A percentile compares a stretch with the other conserved stretches of the same genome.
These are phyloP conservation scores for Onygenales sp. DNA, from an alignment of 2,329 filamentous ascomycete species.

Conservation along the genomic window DNA sequence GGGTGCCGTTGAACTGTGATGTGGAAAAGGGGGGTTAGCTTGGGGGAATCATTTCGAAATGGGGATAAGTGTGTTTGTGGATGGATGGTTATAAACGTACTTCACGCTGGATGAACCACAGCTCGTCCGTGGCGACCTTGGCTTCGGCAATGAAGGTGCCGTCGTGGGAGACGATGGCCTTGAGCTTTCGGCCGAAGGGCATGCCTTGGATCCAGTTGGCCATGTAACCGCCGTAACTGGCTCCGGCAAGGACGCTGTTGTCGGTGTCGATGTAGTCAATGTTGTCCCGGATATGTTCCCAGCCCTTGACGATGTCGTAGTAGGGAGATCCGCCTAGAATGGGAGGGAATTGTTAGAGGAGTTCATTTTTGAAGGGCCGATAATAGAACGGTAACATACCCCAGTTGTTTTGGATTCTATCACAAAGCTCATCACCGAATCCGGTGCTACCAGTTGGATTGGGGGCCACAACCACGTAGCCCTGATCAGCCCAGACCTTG, in stretches of 20 bases:
- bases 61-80: background rate
- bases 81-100: slow-evolving; percentile 12
- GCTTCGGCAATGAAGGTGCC: slow-evolving; percentile 61
- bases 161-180: slow-evolving; percentile 80
- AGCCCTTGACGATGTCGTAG: slow-evolving; percentile 67
- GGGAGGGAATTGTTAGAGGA: background rate
- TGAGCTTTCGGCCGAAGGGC: slow-evolving; percentile 71
- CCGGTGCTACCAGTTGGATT: slow-evolving; percentile 79
- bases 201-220: slow-evolving; percentile 84
- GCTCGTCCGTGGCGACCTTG: slow-evolving; percentile 42
- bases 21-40: background rate
- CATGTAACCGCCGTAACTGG: slow-evolving; percentile 38
- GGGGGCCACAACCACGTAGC: slow-evolving; percentile 70
- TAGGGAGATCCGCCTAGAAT: slow-evolving; percentile 57
- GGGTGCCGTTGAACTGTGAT: slow-evolving; percentile 36
- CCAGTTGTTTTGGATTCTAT: slow-evolving; percentile 74
- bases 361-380: too few relatives aligned
- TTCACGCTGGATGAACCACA: slow-evolving; percentile 44
- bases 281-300: slow-evolving; percentile 54
- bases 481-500: slow-evolving; percentile 76
- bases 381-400: slow-evolving; percentile 33
- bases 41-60: background rate
- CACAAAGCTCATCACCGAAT: slow-evolving; percentile 67
- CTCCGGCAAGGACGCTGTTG: slow-evolving; percentile 31
- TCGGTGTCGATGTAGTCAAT: slow-evolving; percentile 29